These are phyloP conservation scores for Telfairia occidentalis DNA, from an alignment of 331 rosid genomes.

Conservation along the genomic window DNA sequence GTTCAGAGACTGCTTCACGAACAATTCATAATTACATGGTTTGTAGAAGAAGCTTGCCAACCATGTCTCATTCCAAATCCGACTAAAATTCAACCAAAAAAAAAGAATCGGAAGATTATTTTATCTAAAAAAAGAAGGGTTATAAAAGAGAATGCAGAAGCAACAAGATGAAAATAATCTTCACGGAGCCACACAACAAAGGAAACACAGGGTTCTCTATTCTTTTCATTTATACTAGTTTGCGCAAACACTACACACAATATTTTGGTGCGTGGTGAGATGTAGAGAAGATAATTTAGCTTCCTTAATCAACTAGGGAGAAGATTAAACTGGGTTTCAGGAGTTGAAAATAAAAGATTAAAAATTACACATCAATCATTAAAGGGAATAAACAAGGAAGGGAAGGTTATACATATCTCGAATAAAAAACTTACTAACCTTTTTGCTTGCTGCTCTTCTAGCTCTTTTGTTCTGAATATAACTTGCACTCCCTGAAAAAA, in stretches of 20 bases:
- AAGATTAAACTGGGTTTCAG: neutral
- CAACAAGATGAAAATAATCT: neutral
- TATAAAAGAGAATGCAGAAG: neutral
- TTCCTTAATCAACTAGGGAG: constrained; percentile 4
- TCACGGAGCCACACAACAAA: neutral
- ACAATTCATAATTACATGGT: constrained; percentile 91
- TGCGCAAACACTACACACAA: neutral
- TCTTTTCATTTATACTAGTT: neutral
- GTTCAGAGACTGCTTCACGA: constrained; percentile 91
- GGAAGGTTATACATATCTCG: neutral
- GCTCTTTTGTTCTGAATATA: constrained; percentile 68
- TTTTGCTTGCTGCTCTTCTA: constrained; percentile 85
- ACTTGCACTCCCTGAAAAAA: constrained; percentile 73
- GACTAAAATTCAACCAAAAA: constrained; percentile 32
- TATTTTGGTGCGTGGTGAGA: neutral
- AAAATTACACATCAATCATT: neutral
- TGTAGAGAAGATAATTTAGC: neutral
- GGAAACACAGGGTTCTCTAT: neutral
- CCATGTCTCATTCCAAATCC: constrained; percentile 98
- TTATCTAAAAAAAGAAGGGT: neutral
- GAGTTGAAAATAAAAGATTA: neutral
- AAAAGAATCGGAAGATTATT: neutral
- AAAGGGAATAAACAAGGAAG: neutral
- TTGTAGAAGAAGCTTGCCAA: constrained; percentile 85
- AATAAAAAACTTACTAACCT: constrained; percentile 33